Evolutionary conservation across 768 basidiomycete genomes (phyloP), one percentile per base, ranked within the genome.

Genomic region (Dacryopinax primogenitus): DNA sequence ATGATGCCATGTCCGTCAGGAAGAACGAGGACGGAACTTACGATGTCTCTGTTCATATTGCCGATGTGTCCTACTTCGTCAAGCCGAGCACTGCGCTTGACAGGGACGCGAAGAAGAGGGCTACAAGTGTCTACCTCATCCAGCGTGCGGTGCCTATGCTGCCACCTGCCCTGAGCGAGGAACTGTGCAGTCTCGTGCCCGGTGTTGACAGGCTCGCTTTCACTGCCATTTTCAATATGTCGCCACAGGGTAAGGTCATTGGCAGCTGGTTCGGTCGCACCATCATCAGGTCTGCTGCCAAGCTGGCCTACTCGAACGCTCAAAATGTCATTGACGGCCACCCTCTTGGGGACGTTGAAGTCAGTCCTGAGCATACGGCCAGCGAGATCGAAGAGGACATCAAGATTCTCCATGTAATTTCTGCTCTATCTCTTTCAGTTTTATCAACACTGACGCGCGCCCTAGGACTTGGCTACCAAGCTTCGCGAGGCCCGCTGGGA

Each of bases 91-190:
- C 94, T 12, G 90, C 96, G n/a, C 79, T 99, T 70, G 96, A 99
- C 72, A 90, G 96, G 26, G 96, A 99, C 76, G 96, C 96, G 39
- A 86, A 94, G 69, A 98, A 98, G 76, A 83, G 94, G 66, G 96
- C 94, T 30, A 97, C 93, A 1, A 93, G 90, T 70, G 96, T 99
- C 58, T 97, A 98, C 73, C 87, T 99, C 45, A 85, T 98, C 30
- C 96, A 99, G 74, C 86, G 95, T 64, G 86, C 88, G 23, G 95
- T 97, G 13, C 94, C 95, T 1, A 99, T 99, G 96, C 79, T 99
- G 9, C 96, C 96, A 1, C 92, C 92, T 30, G 80, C 86, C n/a
- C 78, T 99, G 45, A 90, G 87, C 71, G 94, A 97, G 75, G 85
- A 93, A 70, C 80, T 94, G 15, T 99, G 96, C 77, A 95, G 91